Evolutionary conservation across 2,329 filamentous ascomycete species (phyloP).

Genomic region (Talaromyces sp.): DNA sequence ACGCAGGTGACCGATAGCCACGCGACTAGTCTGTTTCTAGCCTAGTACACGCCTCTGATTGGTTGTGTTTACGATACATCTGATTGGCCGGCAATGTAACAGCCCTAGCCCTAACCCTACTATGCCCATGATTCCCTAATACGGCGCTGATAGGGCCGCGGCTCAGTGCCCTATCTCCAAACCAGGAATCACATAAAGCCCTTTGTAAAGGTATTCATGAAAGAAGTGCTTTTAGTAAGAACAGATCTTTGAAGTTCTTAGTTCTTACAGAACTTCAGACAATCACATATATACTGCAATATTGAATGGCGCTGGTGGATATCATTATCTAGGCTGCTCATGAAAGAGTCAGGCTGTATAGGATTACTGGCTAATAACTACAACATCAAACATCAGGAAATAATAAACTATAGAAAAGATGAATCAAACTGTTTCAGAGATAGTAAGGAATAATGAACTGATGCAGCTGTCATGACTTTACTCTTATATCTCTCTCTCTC

Average conservation of each 20-base stretch:
- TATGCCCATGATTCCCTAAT: too few species aligned
- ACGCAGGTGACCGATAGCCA: background rate
- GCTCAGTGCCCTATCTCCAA: too few species aligned
- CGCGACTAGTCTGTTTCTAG: background rate
- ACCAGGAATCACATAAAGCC: background rate
- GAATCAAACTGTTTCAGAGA: background rate
- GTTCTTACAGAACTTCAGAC: background rate
- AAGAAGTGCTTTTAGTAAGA: background rate
- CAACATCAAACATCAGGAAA: background rate
- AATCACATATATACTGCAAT: background rate
- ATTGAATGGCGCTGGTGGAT: background rate
- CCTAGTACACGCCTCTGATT: background rate
- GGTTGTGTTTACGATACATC: too few species aligned
- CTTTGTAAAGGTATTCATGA: background rate
- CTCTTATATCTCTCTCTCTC: slow-evolving; percentile 1
- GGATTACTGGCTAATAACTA: background rate
- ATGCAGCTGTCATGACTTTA: background rate
- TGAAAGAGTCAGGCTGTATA: background rate
- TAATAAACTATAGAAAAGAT: background rate
- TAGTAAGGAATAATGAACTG: background rate
- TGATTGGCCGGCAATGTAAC: too few species aligned
- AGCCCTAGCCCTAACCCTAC: too few species aligned
- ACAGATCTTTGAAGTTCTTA: background rate
- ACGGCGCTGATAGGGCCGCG: too few species aligned
- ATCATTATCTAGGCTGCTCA: too few species aligned